Base-by-base conservation (phyloP, 2,329 filamentous ascomycete genomes). In the Phaeosphaeriaceae sp. region DNA sequence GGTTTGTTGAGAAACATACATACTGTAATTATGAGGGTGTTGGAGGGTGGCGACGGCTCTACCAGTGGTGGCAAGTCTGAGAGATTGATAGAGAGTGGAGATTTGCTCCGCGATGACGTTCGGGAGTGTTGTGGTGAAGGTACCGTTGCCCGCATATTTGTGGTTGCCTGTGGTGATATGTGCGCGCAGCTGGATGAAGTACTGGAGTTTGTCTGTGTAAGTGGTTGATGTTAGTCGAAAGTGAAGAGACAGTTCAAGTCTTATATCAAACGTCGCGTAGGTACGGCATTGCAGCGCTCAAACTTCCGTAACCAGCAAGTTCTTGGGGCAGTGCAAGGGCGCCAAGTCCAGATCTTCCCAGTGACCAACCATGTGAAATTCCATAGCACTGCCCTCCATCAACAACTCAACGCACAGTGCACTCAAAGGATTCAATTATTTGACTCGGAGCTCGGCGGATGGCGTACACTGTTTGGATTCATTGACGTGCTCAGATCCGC, bases 11-110 rank as follows among this genome's bases (percentile, higher is more conserved):
- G 16, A 6, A 15, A 3, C 28, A 20, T 9, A 60, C 74, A 56
- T 66, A 77, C 76, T 64, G 90, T 94, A 69, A 94, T 87, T 66
- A 94, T 84, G 48, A 94, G 85, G 0, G 90, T 94, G 78, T 94
- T 94, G 60, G 87, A 89, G 5, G 89, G 87, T 46, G 87, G 84
- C 20, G 88, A 86, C n/a, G 89, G 89, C 68, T 85, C 82, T 34
- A 80, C 79, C 46, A 90, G 79, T 29, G 87, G 83, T 41, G 90
- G 89, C 34, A 93, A 76, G 66, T 80, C 83, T 54, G 87, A 88
- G 37, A 93, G 83, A 68, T 93, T 89, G 66, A 94, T 82, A 17
- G 85, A 87, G 48, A 91, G 83, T 62, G 81, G 77, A 51, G 78
- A 71, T 52, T 71, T 73, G 60, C 57, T 62, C 33, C 68, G 30